Conservation (phyloP, 2,329 filamentous ascomycete species). For the Fusarium nanum region DNA sequence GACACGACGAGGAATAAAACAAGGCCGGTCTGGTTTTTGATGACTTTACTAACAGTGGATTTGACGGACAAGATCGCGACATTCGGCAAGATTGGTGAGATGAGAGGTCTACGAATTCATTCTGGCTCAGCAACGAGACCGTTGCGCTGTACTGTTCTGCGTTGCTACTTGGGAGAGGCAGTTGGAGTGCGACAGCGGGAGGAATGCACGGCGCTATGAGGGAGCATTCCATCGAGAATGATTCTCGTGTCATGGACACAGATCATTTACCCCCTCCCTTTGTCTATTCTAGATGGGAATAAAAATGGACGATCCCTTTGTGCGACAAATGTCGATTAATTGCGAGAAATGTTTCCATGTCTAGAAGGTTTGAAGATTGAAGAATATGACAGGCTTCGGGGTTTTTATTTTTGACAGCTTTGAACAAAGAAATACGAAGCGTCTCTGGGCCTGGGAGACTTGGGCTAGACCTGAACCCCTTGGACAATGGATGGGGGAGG, state of each 20-base stretch:
- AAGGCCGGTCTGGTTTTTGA: slow-evolving; percentile 9
- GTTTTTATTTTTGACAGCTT: neutral
- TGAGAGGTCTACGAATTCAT: slow-evolving; percentile 39
- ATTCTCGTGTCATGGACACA: slow-evolving; percentile 31
- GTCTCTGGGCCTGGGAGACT: neutral
- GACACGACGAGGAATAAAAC: slow-evolving; percentile 37
- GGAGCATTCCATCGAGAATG: slow-evolving; percentile 46
- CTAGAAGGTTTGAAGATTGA: neutral
- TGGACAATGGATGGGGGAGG: neutral
- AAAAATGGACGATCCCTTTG: slow-evolving; percentile 26
- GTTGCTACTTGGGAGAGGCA: slow-evolving; percentile 29
- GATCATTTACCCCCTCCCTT: slow-evolving; percentile 29
- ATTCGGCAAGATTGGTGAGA: slow-evolving; percentile 13
- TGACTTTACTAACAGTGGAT: slow-evolving; percentile 17
- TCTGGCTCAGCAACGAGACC: slow-evolving; percentile 42
- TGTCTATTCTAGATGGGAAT: slow-evolving; percentile 22
- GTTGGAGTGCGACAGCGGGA: slow-evolving; percentile 37
- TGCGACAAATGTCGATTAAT: slow-evolving; percentile 18
- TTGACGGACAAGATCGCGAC: slow-evolving; percentile 1
- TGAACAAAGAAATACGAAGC: slow-evolving; percentile 10
- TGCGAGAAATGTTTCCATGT: neutral
- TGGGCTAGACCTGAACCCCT: neutral
- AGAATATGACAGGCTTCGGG: neutral
- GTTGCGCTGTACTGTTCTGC: slow-evolving; percentile 27
- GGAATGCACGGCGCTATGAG: slow-evolving; percentile 48